A percentile compares a stretch with the other conserved stretches of the same genome.
Evolutionary conservation across 1,139 yeast genomes (phyloP).

Genomic region (Zygosaccharomyces pseudobailii): DNA sequence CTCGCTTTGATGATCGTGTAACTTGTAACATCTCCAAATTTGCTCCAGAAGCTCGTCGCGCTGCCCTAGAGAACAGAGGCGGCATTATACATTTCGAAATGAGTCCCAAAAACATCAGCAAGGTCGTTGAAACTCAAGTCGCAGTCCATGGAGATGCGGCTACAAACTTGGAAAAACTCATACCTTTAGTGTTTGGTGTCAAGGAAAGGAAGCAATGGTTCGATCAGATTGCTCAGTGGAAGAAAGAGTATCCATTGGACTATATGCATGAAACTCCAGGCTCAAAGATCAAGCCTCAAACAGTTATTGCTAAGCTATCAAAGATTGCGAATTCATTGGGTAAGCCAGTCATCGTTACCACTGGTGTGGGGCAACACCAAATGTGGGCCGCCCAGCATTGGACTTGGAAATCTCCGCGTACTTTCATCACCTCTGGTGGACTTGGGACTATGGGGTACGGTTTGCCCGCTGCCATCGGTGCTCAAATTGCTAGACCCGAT

Average conservation of each 20-base stretch:
- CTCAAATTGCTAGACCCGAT: constrained; percentile 93
- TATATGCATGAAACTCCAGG: constrained; percentile 76
- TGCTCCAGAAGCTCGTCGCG: constrained; percentile 89
- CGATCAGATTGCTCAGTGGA: constrained; percentile 70
- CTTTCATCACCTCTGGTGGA: constrained; percentile 96
- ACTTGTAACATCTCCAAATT: constrained; percentile 81
- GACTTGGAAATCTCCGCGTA: constrained; percentile 86
- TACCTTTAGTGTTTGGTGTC: constrained; percentile 65
- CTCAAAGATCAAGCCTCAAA: constrained; percentile 86
- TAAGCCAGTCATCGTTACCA: constrained; percentile 80
- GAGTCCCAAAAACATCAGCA: constrained; percentile 92
- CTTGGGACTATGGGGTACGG: constrained; percentile 99
- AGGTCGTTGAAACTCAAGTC: constrained; percentile 95
- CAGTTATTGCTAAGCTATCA: constrained; percentile 74
- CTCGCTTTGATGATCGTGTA: constrained; percentile 97
- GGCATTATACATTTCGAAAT: constrained; percentile 96
- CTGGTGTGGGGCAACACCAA: constrained; percentile 99
- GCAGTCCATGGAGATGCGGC: constrained; percentile 97
- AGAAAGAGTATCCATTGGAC: constrained; percentile 75
- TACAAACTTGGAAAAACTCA: constrained; percentile 61
- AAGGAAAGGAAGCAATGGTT: constrained; percentile 77
- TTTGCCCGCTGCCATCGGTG: constrained; percentile 96
- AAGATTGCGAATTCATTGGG: constrained; percentile 59
- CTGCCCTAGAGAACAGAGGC: constrained; percentile 84
- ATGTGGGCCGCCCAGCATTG: constrained; percentile 99